Evolutionary conservation across 2,329 filamentous ascomycete species (phyloP).

Genomic region (Fusarium vanettenii): DNA sequence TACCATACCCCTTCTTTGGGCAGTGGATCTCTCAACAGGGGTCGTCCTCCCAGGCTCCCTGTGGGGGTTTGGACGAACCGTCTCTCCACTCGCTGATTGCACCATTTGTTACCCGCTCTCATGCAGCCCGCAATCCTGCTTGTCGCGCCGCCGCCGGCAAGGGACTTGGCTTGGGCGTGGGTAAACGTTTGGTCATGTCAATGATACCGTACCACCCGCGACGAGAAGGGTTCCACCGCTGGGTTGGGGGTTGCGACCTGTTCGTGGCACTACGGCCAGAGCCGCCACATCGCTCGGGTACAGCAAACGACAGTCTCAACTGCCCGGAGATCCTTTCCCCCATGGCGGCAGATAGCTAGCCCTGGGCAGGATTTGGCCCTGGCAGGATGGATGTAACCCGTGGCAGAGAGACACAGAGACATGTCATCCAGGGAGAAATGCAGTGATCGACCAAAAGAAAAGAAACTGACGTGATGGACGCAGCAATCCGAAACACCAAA

Average conservation of each 20-base stretch:
- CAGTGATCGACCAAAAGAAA: slow-evolving; percentile 11
- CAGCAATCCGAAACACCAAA: slow-evolving; percentile 95
- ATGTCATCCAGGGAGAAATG: slow-evolving; percentile 1
- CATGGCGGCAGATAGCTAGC: slow-evolving; percentile 29
- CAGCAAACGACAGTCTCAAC: slow-evolving; percentile 16
- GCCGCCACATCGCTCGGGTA: slow-evolving; percentile 31
- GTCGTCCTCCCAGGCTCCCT: slow-evolving; percentile 18
- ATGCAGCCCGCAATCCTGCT: slow-evolving; percentile 32
- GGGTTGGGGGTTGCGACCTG: slow-evolving; percentile 20
- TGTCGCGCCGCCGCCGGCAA: slow-evolving; percentile 24
- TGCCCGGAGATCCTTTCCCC: slow-evolving; percentile 35
- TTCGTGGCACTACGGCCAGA: slow-evolving; percentile 21
- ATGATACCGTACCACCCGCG: slow-evolving; percentile 34
- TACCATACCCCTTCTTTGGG: slow-evolving; percentile 6
- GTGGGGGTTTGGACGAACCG: slow-evolving; percentile 31
- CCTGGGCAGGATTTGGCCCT: slow-evolving; percentile 1
- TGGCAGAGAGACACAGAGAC: slow-evolving; percentile 1
- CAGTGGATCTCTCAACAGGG: slow-evolving; percentile 33
- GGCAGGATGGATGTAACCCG: slow-evolving; percentile 19
- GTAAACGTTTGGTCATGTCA: slow-evolving; percentile 25
- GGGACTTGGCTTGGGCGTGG: slow-evolving; percentile 21
- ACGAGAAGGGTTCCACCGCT: slow-evolving; percentile 8
- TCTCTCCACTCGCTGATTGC: slow-evolving; percentile 29
- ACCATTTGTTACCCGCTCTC: slow-evolving; percentile 30
- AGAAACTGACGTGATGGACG: slow-evolving; percentile 42